These are phyloP conservation scores for Beauveria rudraprayagi DNA, from an alignment of 2,329 filamentous ascomycete species.

Conservation along the genomic window DNA sequence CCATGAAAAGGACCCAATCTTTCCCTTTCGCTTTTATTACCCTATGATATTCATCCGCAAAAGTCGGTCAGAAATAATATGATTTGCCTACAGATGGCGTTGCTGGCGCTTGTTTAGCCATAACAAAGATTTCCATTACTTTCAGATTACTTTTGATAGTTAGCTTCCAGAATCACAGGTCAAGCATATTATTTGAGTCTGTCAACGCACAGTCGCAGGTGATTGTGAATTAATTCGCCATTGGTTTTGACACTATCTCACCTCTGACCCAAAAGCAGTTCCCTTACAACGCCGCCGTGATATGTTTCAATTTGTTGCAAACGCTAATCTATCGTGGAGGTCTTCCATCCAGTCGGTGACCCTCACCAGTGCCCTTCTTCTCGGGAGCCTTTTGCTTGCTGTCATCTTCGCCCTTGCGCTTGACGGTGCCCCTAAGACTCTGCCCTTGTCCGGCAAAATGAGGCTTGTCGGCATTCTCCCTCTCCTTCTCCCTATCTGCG, in stretches of 20 bases:
- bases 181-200: not conserved
- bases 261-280: not conserved
- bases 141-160: not conserved
- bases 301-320: not conserved
- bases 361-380: constrained; percentile 38
- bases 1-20: not conserved
- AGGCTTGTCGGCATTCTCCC: constrained; percentile 56
- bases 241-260: not conserved
- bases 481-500: constrained; percentile 59
- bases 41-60: not conserved
- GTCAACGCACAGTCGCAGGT: not conserved
- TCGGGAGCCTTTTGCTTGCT: constrained; percentile 39
- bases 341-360: constrained; percentile 37
- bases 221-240: not conserved
- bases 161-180: not conserved
- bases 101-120: not conserved
- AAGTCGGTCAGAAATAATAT: not conserved
- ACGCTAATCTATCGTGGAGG: constrained; percentile 19
- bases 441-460: constrained; percentile 80
- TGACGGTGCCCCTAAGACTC: constrained; percentile 60
- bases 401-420: constrained; percentile 57
- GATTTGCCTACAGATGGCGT: not conserved
- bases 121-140: not conserved
- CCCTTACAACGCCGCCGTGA: not conserved
- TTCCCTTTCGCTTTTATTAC: not conserved